Conservation (phyloP, 495 filamentous ascomycete genomes). For the Penicillium riverlandense region DNA sequence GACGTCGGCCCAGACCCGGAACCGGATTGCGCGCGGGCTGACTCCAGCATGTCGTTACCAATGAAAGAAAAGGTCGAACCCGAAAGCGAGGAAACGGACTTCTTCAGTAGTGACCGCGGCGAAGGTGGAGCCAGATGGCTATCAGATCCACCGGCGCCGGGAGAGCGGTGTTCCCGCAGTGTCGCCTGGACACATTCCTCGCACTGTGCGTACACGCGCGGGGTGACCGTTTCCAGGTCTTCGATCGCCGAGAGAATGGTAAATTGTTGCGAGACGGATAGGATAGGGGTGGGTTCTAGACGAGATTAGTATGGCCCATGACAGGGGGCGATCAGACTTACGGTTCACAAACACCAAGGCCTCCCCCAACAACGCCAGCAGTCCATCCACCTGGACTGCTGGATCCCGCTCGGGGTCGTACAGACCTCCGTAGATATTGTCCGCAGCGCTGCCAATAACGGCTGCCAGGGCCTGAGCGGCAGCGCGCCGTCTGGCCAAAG, state of each 20-base stretch:
- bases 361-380: conserved; percentile 80
- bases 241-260: conserved; percentile 72
- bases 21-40: conserved; percentile 39
- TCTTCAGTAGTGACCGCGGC: conserved; percentile 59
- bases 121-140: conserved; percentile 36
- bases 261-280: conserved; percentile 58
- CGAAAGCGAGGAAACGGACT: conserved; percentile 52
- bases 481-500: conserved; percentile 50
- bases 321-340: conserved; percentile 23
- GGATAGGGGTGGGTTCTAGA: conserved; percentile 29
- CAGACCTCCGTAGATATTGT: conserved; percentile 82
- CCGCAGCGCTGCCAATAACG: conserved; percentile 73
- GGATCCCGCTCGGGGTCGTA: conserved; percentile 71
- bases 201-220: conserved; percentile 59
- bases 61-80: conserved; percentile 57
- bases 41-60: conserved; percentile 62
- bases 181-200: conserved; percentile 60
- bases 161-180: conserved; percentile 37
- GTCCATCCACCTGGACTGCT: conserved; percentile 76
- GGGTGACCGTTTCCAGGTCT: conserved; percentile 70
- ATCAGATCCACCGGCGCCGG: conserved; percentile 38
- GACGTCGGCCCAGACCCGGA: conserved; percentile 38
- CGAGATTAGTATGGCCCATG: conserved; percentile 3
- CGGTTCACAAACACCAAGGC: conserved; percentile 64
- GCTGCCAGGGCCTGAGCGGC: conserved; percentile 68